Evolutionary conservation across 768 basidiomycete species (phyloP).

Genomic region (Lactarius sanguifluus): DNA sequence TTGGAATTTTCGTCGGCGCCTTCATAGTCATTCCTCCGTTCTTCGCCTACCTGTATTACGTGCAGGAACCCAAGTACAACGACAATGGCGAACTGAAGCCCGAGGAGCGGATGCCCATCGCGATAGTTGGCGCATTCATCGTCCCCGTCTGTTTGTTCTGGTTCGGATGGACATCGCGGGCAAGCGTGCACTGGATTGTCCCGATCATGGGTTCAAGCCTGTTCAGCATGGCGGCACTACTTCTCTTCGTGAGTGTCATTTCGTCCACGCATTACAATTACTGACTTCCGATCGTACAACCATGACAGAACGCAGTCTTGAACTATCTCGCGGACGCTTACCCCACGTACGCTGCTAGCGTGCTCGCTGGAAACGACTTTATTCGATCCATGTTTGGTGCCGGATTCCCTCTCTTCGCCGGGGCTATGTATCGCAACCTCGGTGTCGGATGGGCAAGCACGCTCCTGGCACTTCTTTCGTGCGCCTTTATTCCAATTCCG

Average conservation of each 20-base stretch:
- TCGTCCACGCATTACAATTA: constrained; percentile 30
- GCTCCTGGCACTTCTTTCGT: constrained; percentile 34
- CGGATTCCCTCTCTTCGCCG: constrained; percentile 29
- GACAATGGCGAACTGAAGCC: constrained; percentile 30
- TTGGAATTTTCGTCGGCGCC: constrained; percentile 29
- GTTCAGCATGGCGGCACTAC: constrained; percentile 37
- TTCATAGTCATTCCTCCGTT: constrained; percentile 22
- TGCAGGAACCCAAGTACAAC: constrained; percentile 27
- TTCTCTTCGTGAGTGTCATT: constrained; percentile 34
- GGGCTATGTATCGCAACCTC: constrained; percentile 32
- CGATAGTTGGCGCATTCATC: constrained; percentile 37
- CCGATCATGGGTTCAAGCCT: constrained; percentile 38
- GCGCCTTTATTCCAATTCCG: constrained; percentile 33
- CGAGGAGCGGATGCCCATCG: constrained; percentile 38
- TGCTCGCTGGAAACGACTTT: constrained; percentile 39
- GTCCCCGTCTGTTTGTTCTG: constrained; percentile 39
- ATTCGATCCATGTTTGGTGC: constrained; percentile 35
- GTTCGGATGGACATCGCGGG: constrained; percentile 38
- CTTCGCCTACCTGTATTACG: constrained; percentile 26
- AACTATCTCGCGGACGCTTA: constrained; percentile 39
- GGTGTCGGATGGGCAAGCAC: constrained; percentile 34
- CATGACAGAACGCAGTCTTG: constrained; percentile 28
- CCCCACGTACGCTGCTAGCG: constrained; percentile 36
- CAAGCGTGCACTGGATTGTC: constrained; percentile 39
- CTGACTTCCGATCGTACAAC: not conserved